Percentiles rank a stretch among this genome's conserved stretches.
Evolutionary conservation across 2,329 filamentous ascomycete species (phyloP).

Genomic region (Epichloe gansuensis): DNA sequence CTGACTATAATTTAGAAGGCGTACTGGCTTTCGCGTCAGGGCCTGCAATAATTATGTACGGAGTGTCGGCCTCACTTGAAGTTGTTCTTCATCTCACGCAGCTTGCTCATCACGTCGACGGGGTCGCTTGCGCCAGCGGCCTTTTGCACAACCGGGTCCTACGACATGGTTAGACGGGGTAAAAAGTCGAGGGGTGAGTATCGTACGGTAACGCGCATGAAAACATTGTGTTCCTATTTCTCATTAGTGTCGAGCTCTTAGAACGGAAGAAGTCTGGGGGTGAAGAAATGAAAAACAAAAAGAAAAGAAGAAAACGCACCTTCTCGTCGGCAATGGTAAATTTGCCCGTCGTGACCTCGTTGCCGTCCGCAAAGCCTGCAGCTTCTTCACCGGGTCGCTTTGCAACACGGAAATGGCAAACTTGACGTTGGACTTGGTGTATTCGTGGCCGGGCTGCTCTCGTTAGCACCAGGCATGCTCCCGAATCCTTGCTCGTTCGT

Average conservation of each 20-base stretch:
- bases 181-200: background rate
- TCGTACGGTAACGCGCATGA: conserved; percentile 76
- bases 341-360: conserved; percentile 83
- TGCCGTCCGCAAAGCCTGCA: conserved; percentile 61
- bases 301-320: conserved; percentile 32
- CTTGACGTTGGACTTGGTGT: conserved; percentile 92
- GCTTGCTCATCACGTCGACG: conserved; percentile 69
- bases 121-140: conserved; percentile 71
- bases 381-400: conserved; percentile 61
- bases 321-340: conserved; percentile 98
- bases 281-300: background rate
- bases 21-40: conserved; percentile 14
- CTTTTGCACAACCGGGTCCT: conserved; percentile 78
- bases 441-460: conserved; percentile 78
- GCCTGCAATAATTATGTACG: background rate
- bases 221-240: conserved; percentile 76
- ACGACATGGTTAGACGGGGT: conserved; percentile 1
- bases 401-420: conserved; percentile 70
- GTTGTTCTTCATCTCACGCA: conserved; percentile 86
- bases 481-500: background rate
- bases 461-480: background rate
- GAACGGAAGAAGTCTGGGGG: background rate
- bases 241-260: background rate
- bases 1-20: background rate
- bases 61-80: conserved; percentile 39